These are phyloP conservation scores for Podospora conica DNA, from an alignment of 495 filamentous ascomycete genomes.

Conservation along the genomic window DNA sequence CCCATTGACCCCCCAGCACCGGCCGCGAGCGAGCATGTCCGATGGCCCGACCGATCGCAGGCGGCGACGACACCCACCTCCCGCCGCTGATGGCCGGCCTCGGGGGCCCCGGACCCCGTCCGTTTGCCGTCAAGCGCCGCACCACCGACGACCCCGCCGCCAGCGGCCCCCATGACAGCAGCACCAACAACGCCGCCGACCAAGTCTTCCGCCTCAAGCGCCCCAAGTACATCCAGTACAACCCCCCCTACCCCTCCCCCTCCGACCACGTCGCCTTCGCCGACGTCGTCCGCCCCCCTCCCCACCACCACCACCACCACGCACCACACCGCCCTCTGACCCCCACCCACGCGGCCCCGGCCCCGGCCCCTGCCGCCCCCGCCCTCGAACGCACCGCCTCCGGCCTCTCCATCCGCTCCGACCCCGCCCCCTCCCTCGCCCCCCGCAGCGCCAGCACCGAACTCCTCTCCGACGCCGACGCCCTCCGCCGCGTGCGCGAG, in stretches of 20 bases:
- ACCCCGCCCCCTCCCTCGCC: slow-evolving; percentile 26
- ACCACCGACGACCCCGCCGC: slow-evolving; percentile 14
- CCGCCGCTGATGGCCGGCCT: slow-evolving; percentile 14
- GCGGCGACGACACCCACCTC: slow-evolving; percentile 27
- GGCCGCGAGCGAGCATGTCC: slow-evolving; percentile 36
- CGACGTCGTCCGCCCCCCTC: neutral
- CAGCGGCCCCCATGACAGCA: slow-evolving; percentile 11
- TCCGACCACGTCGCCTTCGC: slow-evolving; percentile 16
- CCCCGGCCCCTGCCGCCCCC: slow-evolving; percentile 8
- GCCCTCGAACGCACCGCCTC: slow-evolving; percentile 31
- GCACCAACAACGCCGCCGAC: neutral
- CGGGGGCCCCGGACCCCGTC: slow-evolving; percentile 8
- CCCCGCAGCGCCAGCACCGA: slow-evolving; percentile 21
- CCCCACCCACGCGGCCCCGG: slow-evolving; percentile 1
- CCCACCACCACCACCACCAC: slow-evolving; percentile 5
- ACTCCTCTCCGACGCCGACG: slow-evolving; percentile 33
- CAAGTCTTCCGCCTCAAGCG: slow-evolving; percentile 11
- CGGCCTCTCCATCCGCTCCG: slow-evolving; percentile 27
- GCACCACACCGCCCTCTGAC: slow-evolving; percentile 5
- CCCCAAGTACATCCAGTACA: slow-evolving; percentile 14
- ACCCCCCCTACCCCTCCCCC: neutral
- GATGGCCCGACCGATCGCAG: slow-evolving; percentile 28
- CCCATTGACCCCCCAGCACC: neutral
- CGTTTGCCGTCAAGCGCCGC: slow-evolving; percentile 25
- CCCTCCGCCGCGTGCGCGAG: slow-evolving; percentile 34